phyloP scores from a whole-genome alignment of 2,329 filamentous ascomycete species.

The Talaromyces sp. region DNA sequence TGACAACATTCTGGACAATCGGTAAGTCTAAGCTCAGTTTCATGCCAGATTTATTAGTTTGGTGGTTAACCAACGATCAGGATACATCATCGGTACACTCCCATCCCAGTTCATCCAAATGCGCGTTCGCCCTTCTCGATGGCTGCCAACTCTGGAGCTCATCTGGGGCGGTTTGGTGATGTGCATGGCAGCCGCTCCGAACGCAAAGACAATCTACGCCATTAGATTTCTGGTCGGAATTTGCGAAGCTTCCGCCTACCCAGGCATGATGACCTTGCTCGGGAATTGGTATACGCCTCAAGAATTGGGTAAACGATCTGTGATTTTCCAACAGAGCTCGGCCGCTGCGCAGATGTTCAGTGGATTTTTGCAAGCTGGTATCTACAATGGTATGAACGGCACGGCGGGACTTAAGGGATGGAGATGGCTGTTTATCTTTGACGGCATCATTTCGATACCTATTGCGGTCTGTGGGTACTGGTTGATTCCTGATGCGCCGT shows the following conservation, averaged over 20 bases:
- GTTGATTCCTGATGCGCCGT: slow-evolving; percentile 43
- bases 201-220: slow-evolving; percentile 15
- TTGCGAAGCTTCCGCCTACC: slow-evolving; percentile 16
- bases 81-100: neutral
- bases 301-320: slow-evolving; percentile 16
- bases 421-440: slow-evolving; percentile 60
- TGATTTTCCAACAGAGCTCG: slow-evolving; percentile 17
- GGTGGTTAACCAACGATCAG: neutral
- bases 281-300: slow-evolving; percentile 17
- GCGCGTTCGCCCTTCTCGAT: neutral
- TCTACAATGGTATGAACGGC: slow-evolving; percentile 58
- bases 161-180: slow-evolving; percentile 17
- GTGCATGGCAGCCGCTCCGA: slow-evolving; percentile 18
- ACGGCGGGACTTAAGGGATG: slow-evolving; percentile 55
- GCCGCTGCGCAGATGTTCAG: slow-evolving; percentile 18
- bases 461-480: slow-evolving; percentile 43
- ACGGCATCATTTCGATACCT: slow-evolving; percentile 49
- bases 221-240: slow-evolving; percentile 18
- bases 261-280: slow-evolving; percentile 17
- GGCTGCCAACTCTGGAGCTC: slow-evolving; percentile 15
- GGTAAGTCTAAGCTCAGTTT: neutral
- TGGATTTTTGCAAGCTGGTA: slow-evolving; percentile 43
- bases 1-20: slow-evolving; percentile 10
- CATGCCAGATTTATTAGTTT: neutral
- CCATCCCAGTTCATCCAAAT: neutral